Base-by-base conservation (phyloP, 371 early-diverging fungal genomes). In the Batrachochytrium dendrobatidis region DNA sequence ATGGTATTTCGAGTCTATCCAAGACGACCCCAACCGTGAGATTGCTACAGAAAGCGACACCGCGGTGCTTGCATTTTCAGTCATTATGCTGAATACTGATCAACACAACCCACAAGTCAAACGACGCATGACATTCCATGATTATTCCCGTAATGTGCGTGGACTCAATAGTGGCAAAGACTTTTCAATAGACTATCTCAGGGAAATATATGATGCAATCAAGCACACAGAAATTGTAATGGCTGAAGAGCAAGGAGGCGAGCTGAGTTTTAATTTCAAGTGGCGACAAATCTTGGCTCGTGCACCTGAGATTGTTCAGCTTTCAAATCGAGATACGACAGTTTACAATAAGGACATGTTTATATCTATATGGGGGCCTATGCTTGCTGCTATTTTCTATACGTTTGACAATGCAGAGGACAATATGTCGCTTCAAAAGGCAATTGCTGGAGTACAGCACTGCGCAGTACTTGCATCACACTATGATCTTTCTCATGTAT, bases 251-350 rank as follows among this genome's bases (percentile, higher is more conserved):
- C 75, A 74, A 31, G 76, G 92, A 58, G 95, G 95, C 1, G 87
- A 86, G 12, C 79, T 91, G n/a, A 92, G 94, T 18, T 94, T 95
- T 69, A 89, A 89, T 55, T 93, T 91, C 66, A 86, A 88, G 0
- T 97, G 96, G 96, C 90, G 86, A 62, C 92, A 92, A 56, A 68
- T 92, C n/a, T 69, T 89, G 55, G 72, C 71, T 48, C 50, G 58
- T 25, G 71, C 87, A 0, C 71, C 77, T 0, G 55, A 62, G 0
- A 61, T 79, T 15, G 84, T 83, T 5, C 66, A 65, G 0, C 71
- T 85, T 29, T 65, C 77, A 17, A 61, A 72, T 4, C 54, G 24
- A 44, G 35, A 53, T 24, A 67, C 55, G 18, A 61, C 30, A 32
- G 66, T 65, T 25, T 88, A 81, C 55, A 85, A 88, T 56, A 79